Base-by-base conservation (phyloP, 495 filamentous ascomycete genomes). In the Amorphotheca resinae region DNA sequence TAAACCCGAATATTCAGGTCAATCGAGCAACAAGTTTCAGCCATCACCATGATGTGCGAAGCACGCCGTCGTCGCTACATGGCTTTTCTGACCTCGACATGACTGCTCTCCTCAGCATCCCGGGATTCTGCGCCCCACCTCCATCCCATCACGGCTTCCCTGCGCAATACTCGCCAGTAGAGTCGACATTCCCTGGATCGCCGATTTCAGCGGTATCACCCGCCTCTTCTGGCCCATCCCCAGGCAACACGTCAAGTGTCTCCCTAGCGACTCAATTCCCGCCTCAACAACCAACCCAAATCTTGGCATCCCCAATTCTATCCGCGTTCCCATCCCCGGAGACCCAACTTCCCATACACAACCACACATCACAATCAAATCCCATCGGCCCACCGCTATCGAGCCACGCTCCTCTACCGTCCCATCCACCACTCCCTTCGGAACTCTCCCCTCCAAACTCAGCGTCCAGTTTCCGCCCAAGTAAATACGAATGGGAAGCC, bases 1-100 rank as follows among this genome's bases (percentile, higher is more conserved):
- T 65, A 48, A 69, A 65, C 35, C 58, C 64, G 30, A 66, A 70
- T 37, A 51, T 79, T 2, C 72, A 73, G 48, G 63, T 84, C 23
- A 57, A 72, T 53, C 63, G 67, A 33, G 67, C 59, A 9, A 56
- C 54, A 11, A 53, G 48, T 34, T 65, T 68, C 35, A 60, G 57
- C 23, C 58, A 65, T 30, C 53, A 57, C 14, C 63, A 59, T 48
- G n/a, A 35, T 3, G 28, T 51, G 4, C 57, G 65, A 23, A 38
- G 30, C 22, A 62, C 58, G 7, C 58, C 65, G 9, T 38, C 69
- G 56, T 59, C 58, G 50, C 33, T 68, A 44, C 53, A 60, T 30
- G 50, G 56, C 28, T 67, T 60, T 22, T 45, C 61, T 0, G 26
- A 53, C 9, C 47, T 62, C 15, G 62, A 69, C 20, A 42, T 72